Percentiles rank a stretch among this genome's conserved stretches.
phyloP scores from a whole-genome alignment of 2,329 filamentous ascomycete genomes.

The Colletotrichum destructivum region DNA sequence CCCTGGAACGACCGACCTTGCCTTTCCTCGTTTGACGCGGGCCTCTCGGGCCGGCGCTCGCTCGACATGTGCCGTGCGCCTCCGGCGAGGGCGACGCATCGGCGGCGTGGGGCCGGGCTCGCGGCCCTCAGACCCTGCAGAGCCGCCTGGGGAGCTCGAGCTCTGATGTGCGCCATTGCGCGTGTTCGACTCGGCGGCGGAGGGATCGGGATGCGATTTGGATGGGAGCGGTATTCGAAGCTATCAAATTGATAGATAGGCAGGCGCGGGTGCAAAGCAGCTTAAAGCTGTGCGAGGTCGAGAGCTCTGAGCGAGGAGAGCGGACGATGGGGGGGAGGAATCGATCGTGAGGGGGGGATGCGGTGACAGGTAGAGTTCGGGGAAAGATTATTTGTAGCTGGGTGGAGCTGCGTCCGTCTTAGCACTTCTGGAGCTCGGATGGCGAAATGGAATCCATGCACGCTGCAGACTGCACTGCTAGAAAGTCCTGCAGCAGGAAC shows the following conservation, averaged over 20 bases:
- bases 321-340: neutral
- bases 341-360: slow-evolving; percentile 7
- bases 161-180: slow-evolving; percentile 53
- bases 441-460: slow-evolving; percentile 39
- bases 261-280: neutral
- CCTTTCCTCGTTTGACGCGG: slow-evolving; percentile 53
- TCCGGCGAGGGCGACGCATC: slow-evolving; percentile 35
- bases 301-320: neutral
- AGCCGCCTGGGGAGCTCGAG: slow-evolving; percentile 50
- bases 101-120: slow-evolving; percentile 39
- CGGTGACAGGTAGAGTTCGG: neutral
- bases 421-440: slow-evolving; percentile 41
- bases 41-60: slow-evolving; percentile 45
- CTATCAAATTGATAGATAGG: slow-evolving; percentile 1
- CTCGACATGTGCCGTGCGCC: slow-evolving; percentile 44
- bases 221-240: neutral
- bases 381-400: slow-evolving; percentile 35
- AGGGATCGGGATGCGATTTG: neutral
- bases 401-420: slow-evolving; percentile 33
- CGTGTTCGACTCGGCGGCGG: slow-evolving; percentile 7
- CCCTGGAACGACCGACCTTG: slow-evolving; percentile 66
- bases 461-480: too few relatives aligned
- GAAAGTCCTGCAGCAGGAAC: slow-evolving; percentile 36
- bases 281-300: slow-evolving; percentile 11
- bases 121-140: slow-evolving; percentile 49